Conservation (phyloP, 2,329 filamentous ascomycete genomes). For the Dothideomycetes sp. region DNA sequence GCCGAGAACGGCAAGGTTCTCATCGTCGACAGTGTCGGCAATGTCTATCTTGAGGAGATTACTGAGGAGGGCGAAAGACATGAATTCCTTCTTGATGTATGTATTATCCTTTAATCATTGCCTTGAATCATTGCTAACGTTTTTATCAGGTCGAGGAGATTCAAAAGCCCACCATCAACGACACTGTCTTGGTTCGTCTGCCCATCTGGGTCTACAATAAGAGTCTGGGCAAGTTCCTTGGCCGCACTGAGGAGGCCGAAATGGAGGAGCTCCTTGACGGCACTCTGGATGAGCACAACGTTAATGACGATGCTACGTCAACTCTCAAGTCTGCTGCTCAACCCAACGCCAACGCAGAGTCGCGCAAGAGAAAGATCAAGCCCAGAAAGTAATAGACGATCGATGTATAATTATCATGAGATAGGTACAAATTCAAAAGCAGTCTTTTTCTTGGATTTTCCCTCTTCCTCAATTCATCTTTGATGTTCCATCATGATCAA, state of each 20-base stretch:
- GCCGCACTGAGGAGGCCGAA: constrained; percentile 25
- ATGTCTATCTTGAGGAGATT: constrained; percentile 90
- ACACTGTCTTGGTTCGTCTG: constrained; percentile 74
- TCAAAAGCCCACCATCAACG: constrained; percentile 61
- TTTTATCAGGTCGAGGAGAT: constrained; percentile 63
- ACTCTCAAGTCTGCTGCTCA: constrained; percentile 34
- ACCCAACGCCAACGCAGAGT: constrained; percentile 37
- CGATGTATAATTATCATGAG: no score
- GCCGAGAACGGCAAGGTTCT: constrained; percentile 94
- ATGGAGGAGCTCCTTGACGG: constrained; percentile 29
- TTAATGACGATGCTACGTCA: constrained; percentile 28
- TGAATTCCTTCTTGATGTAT: constrained; percentile 81
- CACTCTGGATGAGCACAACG: constrained; percentile 29
- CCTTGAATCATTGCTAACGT: constrained; percentile 17
- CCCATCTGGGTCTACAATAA: constrained; percentile 62
- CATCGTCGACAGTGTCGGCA: constrained; percentile 82
- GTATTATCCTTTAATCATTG: constrained; percentile 31
- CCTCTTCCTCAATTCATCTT: no score
- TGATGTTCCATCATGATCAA: no score
- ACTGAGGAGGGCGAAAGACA: constrained; percentile 75
- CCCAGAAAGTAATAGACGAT: constrained; percentile 14
- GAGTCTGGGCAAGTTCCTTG: constrained; percentile 34
- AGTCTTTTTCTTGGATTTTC: no score
- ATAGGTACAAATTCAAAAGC: no score
- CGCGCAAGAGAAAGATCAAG: constrained; percentile 31